Base-by-base conservation (phyloP, 306 rosid genomes). In the Cicer yamashitae region DNA sequence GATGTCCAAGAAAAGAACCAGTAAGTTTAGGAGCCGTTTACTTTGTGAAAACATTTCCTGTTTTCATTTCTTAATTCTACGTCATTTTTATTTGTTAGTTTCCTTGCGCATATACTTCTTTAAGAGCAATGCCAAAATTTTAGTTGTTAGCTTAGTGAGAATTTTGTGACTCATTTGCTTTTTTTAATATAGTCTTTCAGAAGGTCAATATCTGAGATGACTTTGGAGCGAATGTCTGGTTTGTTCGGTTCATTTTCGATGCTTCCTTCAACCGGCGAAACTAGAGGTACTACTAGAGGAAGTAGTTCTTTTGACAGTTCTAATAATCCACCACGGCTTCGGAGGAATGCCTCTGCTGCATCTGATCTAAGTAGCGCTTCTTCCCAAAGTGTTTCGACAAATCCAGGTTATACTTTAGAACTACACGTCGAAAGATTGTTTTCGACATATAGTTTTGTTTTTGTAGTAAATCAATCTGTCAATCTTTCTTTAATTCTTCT, bases 141-240 rank as follows among this genome's bases (percentile, higher is more conserved):
- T 59, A 53, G 10, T 43, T 82, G n/a, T 67, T 76, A 6, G 47
- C 52, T 57, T 6, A 10, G 44, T 64, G 76, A 74, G 37, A 54
- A 58, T 51, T 77, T 67, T 44, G 40, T 78, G 51, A 82, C 77
- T 79, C 53, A 54, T 62, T 87, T 76, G 41, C 41, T 77, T 82
- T 47, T 79, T 70, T 70, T 77, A 79, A 75, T 69, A 70, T 61
- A 94, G 98, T 76, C 79, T 69, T 70, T 79, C 59, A 89, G 76
- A 79, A 89, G 89, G 83, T 89, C 96, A 15, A 82, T 91, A 80
- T 91, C 98, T 0, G 96, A 90, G 85, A 79, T 15, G 46, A 88
- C 98, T 46, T 8, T 94, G 48, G 90, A 85, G 82, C 84, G 84
- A 77, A 73, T 90, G 87, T 87, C 97, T 34, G 83, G 80, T 67